Evolutionary conservation across 192 early-diverging fungal species (phyloP), one percentile per base, ranked within the genome.

Genomic region (Coemansia javaensis): DNA sequence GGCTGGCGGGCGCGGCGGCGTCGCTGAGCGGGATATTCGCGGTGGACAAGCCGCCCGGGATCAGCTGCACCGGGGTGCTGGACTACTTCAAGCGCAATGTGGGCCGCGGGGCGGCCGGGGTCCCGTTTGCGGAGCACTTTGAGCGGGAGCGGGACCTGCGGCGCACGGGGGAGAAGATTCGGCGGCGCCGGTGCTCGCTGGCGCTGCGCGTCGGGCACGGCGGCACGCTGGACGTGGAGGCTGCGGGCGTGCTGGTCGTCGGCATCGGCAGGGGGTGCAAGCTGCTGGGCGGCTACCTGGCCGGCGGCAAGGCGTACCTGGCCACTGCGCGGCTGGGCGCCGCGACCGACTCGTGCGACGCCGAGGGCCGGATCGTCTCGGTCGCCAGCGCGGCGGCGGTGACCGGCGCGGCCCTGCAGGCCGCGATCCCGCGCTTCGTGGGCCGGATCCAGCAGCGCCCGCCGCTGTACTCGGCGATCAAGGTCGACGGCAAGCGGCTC

Each of bases 401-500:
- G 8, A 77, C 74, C 4, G 56, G 66, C 33, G 53, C 60, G 8
- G 22, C 16, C 8, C 13, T 90, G 1, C 9, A 62, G 7, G 42
- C 53, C 18, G 43, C 50, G 28, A 48, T 88, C n/a, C 24, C 57
- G 14, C 36, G 46, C 12, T 88, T 87, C 56, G 55, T 64, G 3
- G 87, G 87, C 6, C 48, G 64, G 7, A 83, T 82, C 25, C 27
- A 37, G 31, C 87, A 90, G 56, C 39, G 44, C 4, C 87, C 87
- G 14, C 86, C 87, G 0, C 32, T 83, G 77, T 88, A 87, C 57
- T 87, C 85, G 35, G 86, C 85, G 0, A 47, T 88, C 14, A 76
- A 62, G 23, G 67, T 90, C 27, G 75, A 86, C 31, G 87, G 87
- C 17, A 80, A 81, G 45, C 50, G 82, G 21, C 53, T 90, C 9